A percentile compares a stretch with the other conserved stretches of the same genome.
phyloP scores from a whole-genome alignment of 768 basidiomycete genomes.

The Mycena metata region DNA sequence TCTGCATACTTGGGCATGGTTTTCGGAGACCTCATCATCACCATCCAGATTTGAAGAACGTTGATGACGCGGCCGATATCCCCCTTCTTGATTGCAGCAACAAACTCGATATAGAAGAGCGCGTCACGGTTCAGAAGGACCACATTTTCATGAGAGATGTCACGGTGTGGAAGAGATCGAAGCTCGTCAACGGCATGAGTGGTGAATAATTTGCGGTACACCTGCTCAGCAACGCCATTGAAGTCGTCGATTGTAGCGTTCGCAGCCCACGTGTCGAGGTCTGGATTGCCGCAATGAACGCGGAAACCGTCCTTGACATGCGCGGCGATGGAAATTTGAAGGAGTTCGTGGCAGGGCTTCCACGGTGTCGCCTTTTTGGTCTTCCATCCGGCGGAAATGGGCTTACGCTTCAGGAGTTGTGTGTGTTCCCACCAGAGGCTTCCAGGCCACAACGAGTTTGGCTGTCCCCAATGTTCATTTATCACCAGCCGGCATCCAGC shows the following conservation, averaged over 20 bases:
- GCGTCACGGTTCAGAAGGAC: constrained; percentile 40
- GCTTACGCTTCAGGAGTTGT: constrained; percentile 28
- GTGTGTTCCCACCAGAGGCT: constrained; percentile 31
- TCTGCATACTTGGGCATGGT: constrained; percentile 43
- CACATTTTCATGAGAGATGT: constrained; percentile 26
- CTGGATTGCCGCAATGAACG: constrained; percentile 8
- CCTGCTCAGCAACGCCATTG: constrained; percentile 17
- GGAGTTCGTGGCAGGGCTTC: constrained; percentile 28
- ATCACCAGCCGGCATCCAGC: constrained; percentile 37
- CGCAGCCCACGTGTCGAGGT: constrained; percentile 28
- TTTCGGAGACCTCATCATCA: constrained; percentile 34
- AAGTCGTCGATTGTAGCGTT: constrained; percentile 23
- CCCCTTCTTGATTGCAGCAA: constrained; percentile 39
- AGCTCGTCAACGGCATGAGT: constrained; percentile 14
- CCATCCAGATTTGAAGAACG: constrained; percentile 31
- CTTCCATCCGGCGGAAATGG: constrained; percentile 24
- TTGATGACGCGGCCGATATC: constrained; percentile 41
- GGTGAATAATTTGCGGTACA: constrained; percentile 27
- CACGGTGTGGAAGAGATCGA: background rate
- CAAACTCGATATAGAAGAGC: constrained; percentile 34
- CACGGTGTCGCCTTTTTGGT: constrained; percentile 14
- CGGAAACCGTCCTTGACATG: constrained; percentile 31
- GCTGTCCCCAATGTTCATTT: constrained; percentile 47
- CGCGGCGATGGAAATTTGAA: constrained; percentile 11
- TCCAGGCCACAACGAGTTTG: constrained; percentile 40